Evolutionary conservation across 208 protist genomes (phyloP).

Genomic region (Trypanosoma mega): DNA sequence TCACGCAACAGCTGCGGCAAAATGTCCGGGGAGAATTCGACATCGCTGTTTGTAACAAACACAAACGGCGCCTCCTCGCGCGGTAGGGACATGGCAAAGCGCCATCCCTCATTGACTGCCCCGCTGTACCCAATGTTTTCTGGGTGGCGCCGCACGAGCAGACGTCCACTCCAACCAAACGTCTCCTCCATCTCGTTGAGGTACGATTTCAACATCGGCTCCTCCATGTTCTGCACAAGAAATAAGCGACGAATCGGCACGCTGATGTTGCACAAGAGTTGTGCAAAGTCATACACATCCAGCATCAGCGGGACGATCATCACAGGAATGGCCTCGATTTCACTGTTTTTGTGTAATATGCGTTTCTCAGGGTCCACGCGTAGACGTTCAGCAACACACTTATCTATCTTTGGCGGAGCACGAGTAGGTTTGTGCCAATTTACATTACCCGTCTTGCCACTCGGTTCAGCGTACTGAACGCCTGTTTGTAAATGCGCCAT

Average conservation of each 20-base stretch:
- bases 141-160: conserved; percentile 38
- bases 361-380: too few species aligned
- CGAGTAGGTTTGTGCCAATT: too few species aligned
- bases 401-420: too few species aligned
- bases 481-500: too few species aligned
- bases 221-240: conserved; percentile 35
- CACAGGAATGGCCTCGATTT: conserved; percentile 29
- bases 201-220: conserved; percentile 17
- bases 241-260: conserved; percentile 40
- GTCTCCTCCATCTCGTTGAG: conserved; percentile 30
- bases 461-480: too few species aligned
- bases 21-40: conserved; percentile 31
- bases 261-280: conserved; percentile 36
- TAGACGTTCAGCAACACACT: too few species aligned
- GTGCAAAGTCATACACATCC: conserved; percentile 33
- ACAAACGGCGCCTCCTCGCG: conserved; percentile 33
- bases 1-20: conserved; percentile 23
- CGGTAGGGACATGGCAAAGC: conserved; percentile 27
- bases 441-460: too few species aligned
- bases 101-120: conserved; percentile 36
- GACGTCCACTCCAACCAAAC: conserved; percentile 39
- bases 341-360: too few species aligned
- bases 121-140: conserved; percentile 40
- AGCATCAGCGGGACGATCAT: conserved; percentile 40
- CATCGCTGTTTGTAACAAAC: conserved; percentile 35